Conservation (phyloP, 2,329 filamentous ascomycete species). For the Teratosphaeria nubilosa region DNA sequence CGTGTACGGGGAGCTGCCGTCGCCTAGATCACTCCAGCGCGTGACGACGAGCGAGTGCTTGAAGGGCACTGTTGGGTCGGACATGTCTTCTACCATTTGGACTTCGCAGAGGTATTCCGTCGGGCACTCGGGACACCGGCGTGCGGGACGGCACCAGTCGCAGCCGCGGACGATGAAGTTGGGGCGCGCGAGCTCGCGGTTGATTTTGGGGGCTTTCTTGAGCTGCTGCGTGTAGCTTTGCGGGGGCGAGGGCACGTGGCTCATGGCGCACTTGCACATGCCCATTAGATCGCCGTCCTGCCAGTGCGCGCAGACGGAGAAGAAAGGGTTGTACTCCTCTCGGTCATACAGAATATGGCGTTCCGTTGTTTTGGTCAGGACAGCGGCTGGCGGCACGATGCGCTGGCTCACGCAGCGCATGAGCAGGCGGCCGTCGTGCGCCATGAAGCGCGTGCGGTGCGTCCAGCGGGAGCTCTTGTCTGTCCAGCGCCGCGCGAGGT, state of each 20-base stretch:
- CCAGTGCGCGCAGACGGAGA: constrained; percentile 54
- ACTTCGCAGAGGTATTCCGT: constrained; percentile 54
- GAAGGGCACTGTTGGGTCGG: constrained; percentile 38
- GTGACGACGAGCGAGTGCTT: constrained; percentile 52
- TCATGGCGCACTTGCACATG: constrained; percentile 51
- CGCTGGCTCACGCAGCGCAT: constrained; percentile 47
- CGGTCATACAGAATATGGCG: constrained; percentile 49
- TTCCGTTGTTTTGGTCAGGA: constrained; percentile 42
- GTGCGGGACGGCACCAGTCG: constrained; percentile 47
- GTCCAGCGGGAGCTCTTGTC: constrained; percentile 42
- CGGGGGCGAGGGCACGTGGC: constrained; percentile 43
- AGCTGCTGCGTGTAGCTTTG: constrained; percentile 34
- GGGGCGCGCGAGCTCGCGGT: constrained; percentile 23
- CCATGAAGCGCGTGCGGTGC: constrained; percentile 45
- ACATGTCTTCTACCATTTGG: constrained; percentile 46
- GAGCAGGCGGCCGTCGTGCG: constrained; percentile 44
- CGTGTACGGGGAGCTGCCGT: constrained; percentile 39
- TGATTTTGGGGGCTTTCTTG: constrained; percentile 28
- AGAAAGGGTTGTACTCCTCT: constrained; percentile 52
- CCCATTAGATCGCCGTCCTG: constrained; percentile 50
- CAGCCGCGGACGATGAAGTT: constrained; percentile 44
- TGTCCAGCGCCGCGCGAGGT: constrained; percentile 45
- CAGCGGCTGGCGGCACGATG: constrained; percentile 39
- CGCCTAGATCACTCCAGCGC: constrained; percentile 52
- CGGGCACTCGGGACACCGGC: constrained; percentile 52